Evolutionary conservation across 108 stramenopile species (phyloP).

Genomic region (Nitzschia sp.): DNA sequence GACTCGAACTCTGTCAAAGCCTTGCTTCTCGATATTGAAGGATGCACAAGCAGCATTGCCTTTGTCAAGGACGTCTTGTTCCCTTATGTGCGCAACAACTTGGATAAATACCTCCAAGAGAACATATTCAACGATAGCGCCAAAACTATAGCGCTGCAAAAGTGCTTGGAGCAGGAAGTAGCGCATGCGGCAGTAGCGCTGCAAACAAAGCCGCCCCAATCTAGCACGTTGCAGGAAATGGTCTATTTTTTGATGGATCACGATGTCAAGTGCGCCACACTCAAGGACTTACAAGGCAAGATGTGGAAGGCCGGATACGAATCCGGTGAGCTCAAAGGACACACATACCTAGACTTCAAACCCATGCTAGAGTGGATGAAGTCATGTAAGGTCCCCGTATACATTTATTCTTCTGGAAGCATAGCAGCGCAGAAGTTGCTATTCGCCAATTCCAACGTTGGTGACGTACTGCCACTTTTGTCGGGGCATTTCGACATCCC

Average conservation of each 20-base stretch:
- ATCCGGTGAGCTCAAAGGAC: slow-evolving; percentile 74
- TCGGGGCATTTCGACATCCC: slow-evolving; percentile 87
- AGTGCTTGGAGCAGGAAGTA: slow-evolving; percentile 24
- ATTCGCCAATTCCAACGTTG: slow-evolving; percentile 70
- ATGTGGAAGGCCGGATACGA: slow-evolving; percentile 88
- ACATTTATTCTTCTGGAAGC: slow-evolving; percentile 89
- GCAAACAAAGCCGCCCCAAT: too few species aligned
- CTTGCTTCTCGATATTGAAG: not conserved
- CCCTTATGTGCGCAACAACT: slow-evolving; percentile 61
- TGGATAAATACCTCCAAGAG: slow-evolving; percentile 41
- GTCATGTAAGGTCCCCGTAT: slow-evolving; percentile 51
- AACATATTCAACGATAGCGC: slow-evolving; percentile 11
- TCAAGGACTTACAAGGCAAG: slow-evolving; percentile 83
- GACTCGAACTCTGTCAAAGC: slow-evolving; percentile 57
- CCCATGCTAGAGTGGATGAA: slow-evolving; percentile 75
- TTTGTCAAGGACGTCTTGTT: slow-evolving; percentile 92
- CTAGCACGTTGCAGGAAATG: too few species aligned
- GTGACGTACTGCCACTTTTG: slow-evolving; percentile 77
- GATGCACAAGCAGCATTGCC: slow-evolving; percentile 88
- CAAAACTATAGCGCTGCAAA: slow-evolving; percentile 22
- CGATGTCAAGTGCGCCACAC: slow-evolving; percentile 81
- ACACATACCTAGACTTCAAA: slow-evolving; percentile 82
- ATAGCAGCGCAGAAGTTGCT: slow-evolving; percentile 88
- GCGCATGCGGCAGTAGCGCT: not conserved
- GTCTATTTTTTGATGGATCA: slow-evolving; percentile 63